Conservation (phyloP, 2,329 filamentous ascomycete species). For the Aspergillus carbonarius region DNA sequence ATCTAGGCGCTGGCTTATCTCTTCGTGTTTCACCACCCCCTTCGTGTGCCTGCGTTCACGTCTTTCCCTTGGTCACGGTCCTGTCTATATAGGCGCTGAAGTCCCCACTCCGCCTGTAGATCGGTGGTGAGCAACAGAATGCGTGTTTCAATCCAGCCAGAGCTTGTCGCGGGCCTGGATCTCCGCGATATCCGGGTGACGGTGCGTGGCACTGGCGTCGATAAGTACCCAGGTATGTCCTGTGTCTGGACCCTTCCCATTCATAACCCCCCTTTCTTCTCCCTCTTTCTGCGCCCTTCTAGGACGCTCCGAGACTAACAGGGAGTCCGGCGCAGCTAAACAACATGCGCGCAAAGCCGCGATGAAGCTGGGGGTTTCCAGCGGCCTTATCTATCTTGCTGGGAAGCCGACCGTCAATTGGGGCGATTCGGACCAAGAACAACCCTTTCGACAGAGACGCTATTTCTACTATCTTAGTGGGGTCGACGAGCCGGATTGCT, state of each 20-base stretch:
- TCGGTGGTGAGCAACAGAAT: not conserved
- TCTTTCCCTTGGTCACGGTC: not conserved
- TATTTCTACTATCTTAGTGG: slow-evolving; percentile 64
- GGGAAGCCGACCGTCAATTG: slow-evolving; percentile 52
- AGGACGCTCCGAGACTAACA: not conserved
- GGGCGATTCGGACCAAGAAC: slow-evolving; percentile 60
- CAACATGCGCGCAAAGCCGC: slow-evolving; percentile 51
- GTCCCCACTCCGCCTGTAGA: not conserved
- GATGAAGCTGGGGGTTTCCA: slow-evolving; percentile 39
- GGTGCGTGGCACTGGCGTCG: slow-evolving; percentile 28
- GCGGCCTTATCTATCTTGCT: slow-evolving; percentile 58
- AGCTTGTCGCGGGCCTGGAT: slow-evolving; percentile 20
- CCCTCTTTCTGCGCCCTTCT: not conserved
- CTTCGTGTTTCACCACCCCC: not conserved
- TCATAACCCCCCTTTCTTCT: not conserved
- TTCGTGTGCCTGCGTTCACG: not conserved
- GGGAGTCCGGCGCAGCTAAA: slow-evolving; percentile 41
- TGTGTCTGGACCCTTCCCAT: not conserved
- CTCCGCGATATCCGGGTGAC: slow-evolving; percentile 32
- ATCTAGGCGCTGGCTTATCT: not conserved
- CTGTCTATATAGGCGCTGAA: not conserved
- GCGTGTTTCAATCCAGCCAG: not conserved
- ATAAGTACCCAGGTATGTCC: slow-evolving; percentile 43
- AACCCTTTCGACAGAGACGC: slow-evolving; percentile 58
- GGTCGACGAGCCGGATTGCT: slow-evolving; percentile 54